phyloP scores from a whole-genome alignment of 2,329 filamentous ascomycete genomes.

The Xylariomycetidae sp. region DNA sequence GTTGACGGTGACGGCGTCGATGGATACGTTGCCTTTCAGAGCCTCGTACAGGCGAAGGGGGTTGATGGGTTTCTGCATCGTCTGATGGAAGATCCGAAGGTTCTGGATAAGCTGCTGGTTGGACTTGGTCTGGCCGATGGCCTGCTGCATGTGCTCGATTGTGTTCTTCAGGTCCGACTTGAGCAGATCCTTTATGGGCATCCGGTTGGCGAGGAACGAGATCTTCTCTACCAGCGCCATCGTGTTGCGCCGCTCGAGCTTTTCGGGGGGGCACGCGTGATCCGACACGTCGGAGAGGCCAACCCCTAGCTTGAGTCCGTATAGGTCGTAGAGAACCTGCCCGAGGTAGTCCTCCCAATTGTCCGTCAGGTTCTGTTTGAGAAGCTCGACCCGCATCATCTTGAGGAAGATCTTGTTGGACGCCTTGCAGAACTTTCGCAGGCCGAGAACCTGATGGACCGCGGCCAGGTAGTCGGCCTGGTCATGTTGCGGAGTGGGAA shows the following conservation, averaged over 20 bases:
- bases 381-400: conserved; percentile 79
- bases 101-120: conserved; percentile 83
- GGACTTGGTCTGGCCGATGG: conserved; percentile 74
- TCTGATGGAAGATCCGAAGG: conserved; percentile 73
- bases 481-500: conserved; percentile 64
- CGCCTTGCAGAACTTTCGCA: conserved; percentile 78
- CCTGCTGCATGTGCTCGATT: conserved; percentile 89
- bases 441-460: conserved; percentile 78
- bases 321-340: conserved; percentile 78
- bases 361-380: conserved; percentile 69
- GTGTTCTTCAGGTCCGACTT: conserved; percentile 87
- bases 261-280: conserved; percentile 73
- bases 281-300: conserved; percentile 65
- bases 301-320: conserved; percentile 72
- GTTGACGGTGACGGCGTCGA: conserved; percentile 67
- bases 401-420: conserved; percentile 86
- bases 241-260: conserved; percentile 75
- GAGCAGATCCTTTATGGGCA: conserved; percentile 84
- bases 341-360: conserved; percentile 84
- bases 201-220: conserved; percentile 71
- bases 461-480: conserved; percentile 74
- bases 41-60: conserved; percentile 75
- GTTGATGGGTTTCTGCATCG: conserved; percentile 78
- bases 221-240: conserved; percentile 80
- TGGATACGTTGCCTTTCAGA: conserved; percentile 70